A percentile compares a stretch with the other conserved stretches of the same genome.
Evolutionary conservation across 371 early-diverging fungal species (phyloP).

Genomic region (Nematocida sp.): DNA sequence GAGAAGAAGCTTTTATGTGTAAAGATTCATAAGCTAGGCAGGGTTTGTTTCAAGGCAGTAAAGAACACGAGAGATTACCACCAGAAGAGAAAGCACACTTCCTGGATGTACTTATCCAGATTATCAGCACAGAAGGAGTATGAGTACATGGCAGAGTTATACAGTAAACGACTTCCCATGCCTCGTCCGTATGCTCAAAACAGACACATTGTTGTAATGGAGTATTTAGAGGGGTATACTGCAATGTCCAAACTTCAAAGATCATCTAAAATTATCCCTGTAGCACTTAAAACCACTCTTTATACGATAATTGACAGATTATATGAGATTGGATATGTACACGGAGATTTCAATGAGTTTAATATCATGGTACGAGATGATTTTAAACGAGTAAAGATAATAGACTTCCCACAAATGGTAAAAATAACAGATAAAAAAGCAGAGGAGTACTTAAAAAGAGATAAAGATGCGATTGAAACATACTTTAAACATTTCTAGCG

Average conservation of each 20-base stretch:
- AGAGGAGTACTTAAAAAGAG: constrained; percentile 84
- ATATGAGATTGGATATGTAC: constrained; percentile 89
- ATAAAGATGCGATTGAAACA: constrained; percentile 88
- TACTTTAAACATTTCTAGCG: constrained; percentile 75
- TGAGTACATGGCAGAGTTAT: constrained; percentile 72
- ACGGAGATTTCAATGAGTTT: constrained; percentile 99
- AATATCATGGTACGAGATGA: constrained; percentile 85
- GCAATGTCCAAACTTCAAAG: constrained; percentile 74
- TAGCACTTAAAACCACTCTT: constrained; percentile 81
- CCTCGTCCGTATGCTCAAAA: constrained; percentile 85
- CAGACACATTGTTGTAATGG: constrained; percentile 96
- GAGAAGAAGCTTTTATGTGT: constrained; percentile 59
- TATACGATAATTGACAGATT: constrained; percentile 89
- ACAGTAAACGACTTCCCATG: constrained; percentile 83
- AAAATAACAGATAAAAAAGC: constrained; percentile 86
- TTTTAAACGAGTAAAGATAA: constrained; percentile 75
- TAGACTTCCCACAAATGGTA: constrained; percentile 99
- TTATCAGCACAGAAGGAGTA: constrained; percentile 63
- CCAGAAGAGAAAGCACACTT: constrained; percentile 71
- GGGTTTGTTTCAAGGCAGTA: constrained; percentile 91
- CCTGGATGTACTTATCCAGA: constrained; percentile 71
- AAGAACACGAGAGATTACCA: constrained; percentile 90
- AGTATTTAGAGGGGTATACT: constrained; percentile 73
- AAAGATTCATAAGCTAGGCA: constrained; percentile 76
- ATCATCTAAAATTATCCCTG: constrained; percentile 78